Base-by-base conservation (phyloP, 192 early-diverging fungal species). In the Coemansia asiatica region DNA sequence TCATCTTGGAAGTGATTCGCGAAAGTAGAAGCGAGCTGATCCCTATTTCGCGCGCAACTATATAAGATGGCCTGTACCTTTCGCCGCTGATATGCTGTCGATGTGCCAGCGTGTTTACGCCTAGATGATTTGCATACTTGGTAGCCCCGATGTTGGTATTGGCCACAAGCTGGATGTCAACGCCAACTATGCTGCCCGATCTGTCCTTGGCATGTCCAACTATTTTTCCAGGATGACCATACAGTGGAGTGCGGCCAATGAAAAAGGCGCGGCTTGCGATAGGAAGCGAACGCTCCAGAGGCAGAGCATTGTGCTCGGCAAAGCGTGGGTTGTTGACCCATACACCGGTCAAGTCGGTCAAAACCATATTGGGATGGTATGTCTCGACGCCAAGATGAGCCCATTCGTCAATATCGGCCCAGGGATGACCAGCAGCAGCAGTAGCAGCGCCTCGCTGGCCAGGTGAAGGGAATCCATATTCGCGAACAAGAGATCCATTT, bases 1-100 rank as follows among this genome's bases (percentile, higher is more conserved):
- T 80, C 49, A 97, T 84, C 19, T 87, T 87, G 1, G 95, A 93
- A 0, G 95, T 92, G 35, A 98, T 75, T 60, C 92, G 92, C 58
- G 93, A 93, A 19, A 97, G 83, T 12, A 88, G 76, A 27, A 95
- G 64, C 15, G 85, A 53, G 0, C 84, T 85, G 7, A 94, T 80
- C 10, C 84, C 80, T 16, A 95, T 58, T 59, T 72, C 76, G 61
- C 88, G 91, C 53, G 87, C 87, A 33, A 96, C 84, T 21, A 78
- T 72, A 68, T 79, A 93, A 3, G 87, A 79, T 6, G 93, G 87
- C 31, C 63, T 67, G 82, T 91, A 92, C 8, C 69, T 69, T n/a
- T 68, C 72, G 55, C 48, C 31, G 18, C 72, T 65, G n/a, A 29
- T 15, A 31, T 53, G 57, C 13, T 63, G 40, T 23, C 46, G 51